phyloP scores from a whole-genome alignment of 257 asterid genomes.

The Ocimum tenuiflorum region DNA sequence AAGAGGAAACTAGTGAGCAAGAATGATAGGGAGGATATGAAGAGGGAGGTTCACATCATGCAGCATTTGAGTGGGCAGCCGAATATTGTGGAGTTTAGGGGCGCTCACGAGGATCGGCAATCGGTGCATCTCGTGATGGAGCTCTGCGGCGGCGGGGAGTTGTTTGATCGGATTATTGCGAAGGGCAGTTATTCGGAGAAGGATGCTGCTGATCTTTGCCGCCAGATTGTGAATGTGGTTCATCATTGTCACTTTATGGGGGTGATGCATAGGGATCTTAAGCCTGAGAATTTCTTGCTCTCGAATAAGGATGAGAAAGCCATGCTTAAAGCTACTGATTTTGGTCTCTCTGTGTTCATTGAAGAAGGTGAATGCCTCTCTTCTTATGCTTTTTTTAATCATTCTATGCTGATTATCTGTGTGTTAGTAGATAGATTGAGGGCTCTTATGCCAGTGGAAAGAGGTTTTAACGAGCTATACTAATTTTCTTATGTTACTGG shows the following conservation, averaged over 20 bases:
- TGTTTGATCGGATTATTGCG: constrained; percentile 73
- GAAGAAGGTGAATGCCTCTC: constrained; percentile 50
- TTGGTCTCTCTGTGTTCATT: constrained; percentile 80
- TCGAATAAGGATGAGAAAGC: constrained; percentile 61
- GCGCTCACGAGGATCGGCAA: constrained; percentile 69
- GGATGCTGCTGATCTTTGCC: constrained; percentile 62
- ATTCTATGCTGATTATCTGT: neutral
- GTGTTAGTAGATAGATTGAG: neutral
- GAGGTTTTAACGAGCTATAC: neutral
- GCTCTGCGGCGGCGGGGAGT: constrained; percentile 81
- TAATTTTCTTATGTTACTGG: neutral
- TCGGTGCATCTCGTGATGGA: constrained; percentile 80
- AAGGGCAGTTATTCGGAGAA: constrained; percentile 74
- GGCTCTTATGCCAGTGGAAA: neutral
- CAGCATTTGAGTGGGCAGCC: constrained; percentile 82
- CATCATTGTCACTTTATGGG: constrained; percentile 86
- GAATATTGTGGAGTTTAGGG: constrained; percentile 73
- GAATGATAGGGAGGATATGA: constrained; percentile 73
- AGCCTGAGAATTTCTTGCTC: constrained; percentile 85
- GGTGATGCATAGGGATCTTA: constrained; percentile 88
- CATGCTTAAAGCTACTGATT: constrained; percentile 73
- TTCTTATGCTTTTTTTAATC: neutral
- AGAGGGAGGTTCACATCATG: constrained; percentile 72
- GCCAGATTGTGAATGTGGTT: constrained; percentile 82
- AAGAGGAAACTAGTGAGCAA: constrained; percentile 71